phyloP scores from a whole-genome alignment of 2,329 filamentous ascomycete species.

The Fonsecaea monophora region DNA sequence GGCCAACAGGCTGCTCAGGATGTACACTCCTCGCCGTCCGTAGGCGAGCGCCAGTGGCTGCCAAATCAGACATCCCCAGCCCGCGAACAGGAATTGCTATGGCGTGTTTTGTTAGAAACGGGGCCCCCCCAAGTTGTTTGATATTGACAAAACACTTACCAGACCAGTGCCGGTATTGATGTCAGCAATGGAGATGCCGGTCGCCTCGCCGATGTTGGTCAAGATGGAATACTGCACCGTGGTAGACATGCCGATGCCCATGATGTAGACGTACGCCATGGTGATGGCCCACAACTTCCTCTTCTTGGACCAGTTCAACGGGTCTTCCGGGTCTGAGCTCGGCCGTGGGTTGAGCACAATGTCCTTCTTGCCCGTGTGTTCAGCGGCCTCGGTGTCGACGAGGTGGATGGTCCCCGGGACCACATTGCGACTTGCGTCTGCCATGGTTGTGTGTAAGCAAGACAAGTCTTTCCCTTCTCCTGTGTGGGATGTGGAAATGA shows the following conservation, averaged over 20 bases:
- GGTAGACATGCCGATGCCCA: slow-evolving; percentile 43
- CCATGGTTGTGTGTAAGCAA: not conserved
- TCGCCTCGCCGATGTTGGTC: slow-evolving; percentile 49
- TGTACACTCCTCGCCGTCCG: slow-evolving; percentile 44
- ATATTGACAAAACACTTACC: slow-evolving; percentile 44
- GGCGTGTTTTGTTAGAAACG: not conserved
- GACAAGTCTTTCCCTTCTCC: not conserved
- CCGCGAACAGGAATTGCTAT: slow-evolving; percentile 45
- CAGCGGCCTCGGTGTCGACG: slow-evolving; percentile 26
- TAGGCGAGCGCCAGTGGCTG: slow-evolving; percentile 56
- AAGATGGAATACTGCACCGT: slow-evolving; percentile 46
- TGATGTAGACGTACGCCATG: slow-evolving; percentile 46
- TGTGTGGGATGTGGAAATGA: not conserved
- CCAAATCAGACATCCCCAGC: slow-evolving; percentile 55
- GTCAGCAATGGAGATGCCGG: slow-evolving; percentile 51
- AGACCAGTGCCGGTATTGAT: slow-evolving; percentile 57
- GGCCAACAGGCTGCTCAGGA: slow-evolving; percentile 41
- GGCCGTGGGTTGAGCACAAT: slow-evolving; percentile 46
- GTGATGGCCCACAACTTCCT: slow-evolving; percentile 46
- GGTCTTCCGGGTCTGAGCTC: slow-evolving; percentile 49
- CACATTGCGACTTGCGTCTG: slow-evolving; percentile 9
- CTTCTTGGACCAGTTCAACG: slow-evolving; percentile 46
- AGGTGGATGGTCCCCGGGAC: slow-evolving; percentile 31
- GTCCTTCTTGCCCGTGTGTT: slow-evolving; percentile 12
- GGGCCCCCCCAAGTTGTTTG: not conserved